These are phyloP conservation scores for Adansonia gregorii DNA, from an alignment of 441 rosid genomes.

Conservation along the genomic window DNA sequence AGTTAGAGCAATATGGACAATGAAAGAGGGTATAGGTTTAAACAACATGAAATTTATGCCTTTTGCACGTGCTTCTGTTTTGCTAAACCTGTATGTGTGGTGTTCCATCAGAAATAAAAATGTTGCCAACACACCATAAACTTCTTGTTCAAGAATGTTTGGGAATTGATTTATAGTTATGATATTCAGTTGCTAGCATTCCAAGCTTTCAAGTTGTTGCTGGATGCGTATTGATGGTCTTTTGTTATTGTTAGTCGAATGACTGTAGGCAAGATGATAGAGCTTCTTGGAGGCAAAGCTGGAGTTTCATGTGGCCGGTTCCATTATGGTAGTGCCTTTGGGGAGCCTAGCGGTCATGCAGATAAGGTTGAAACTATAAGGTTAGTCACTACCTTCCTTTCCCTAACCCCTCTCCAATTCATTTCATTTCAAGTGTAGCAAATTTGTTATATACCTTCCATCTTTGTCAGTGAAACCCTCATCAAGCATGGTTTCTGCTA, in stretches of 20 bases:
- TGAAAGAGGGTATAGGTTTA: not conserved
- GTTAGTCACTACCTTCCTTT: slow-evolving; percentile 30
- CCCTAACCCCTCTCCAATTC: not conserved
- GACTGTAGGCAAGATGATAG: slow-evolving; percentile 99
- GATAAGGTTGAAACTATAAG: slow-evolving; percentile 86
- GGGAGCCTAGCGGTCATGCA: slow-evolving; percentile 95
- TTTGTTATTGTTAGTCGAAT: slow-evolving; percentile 68
- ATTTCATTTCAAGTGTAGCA: not conserved
- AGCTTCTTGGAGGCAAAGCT: slow-evolving; percentile 95
- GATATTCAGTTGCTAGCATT: not conserved
- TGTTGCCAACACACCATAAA: not conserved
- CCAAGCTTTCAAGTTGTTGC: slow-evolving; percentile 19
- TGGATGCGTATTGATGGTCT: slow-evolving; percentile 18
- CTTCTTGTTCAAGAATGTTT: slow-evolving; percentile 1
- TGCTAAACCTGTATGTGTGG: not conserved
- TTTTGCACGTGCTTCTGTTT: not conserved
- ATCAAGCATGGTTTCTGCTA: slow-evolving; percentile 81
- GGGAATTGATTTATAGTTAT: not conserved
- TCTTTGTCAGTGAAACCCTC: slow-evolving; percentile 69
- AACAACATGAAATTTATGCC: not conserved
- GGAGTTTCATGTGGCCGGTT: slow-evolving; percentile 86
- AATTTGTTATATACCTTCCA: slow-evolving; percentile 16
- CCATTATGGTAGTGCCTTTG: slow-evolving; percentile 98
- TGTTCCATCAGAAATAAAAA: not conserved
- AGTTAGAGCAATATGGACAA: too few relatives aligned